A percentile compares a stretch with the other conserved stretches of the same genome.
Evolutionary conservation across 192 early-diverging fungal genomes (phyloP).

Genomic region (Chytriomyces sp.): DNA sequence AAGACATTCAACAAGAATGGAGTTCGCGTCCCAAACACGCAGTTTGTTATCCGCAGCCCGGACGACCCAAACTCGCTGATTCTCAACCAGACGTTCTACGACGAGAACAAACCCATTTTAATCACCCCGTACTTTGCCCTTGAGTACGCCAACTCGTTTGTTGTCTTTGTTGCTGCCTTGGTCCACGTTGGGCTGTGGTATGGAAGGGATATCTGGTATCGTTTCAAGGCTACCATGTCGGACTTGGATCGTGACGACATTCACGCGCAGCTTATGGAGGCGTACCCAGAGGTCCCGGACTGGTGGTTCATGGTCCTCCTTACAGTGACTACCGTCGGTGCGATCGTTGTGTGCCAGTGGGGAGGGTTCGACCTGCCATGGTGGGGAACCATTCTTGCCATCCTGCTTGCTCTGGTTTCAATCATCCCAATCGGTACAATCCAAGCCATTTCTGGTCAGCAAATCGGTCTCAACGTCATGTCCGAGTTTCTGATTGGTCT

Average conservation of each 20-base stretch:
- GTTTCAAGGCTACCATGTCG: constrained; percentile 12
- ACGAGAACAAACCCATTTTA: constrained; percentile 36
- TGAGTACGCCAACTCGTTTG: constrained; percentile 19
- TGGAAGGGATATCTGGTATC: constrained; percentile 24
- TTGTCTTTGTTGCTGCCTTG: constrained; percentile 27
- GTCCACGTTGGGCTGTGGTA: constrained; percentile 35
- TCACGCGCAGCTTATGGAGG: constrained; percentile 70
- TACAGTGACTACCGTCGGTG: constrained; percentile 25
- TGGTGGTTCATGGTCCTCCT: constrained; percentile 64
- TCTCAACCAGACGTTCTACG: constrained; percentile 34
- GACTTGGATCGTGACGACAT: constrained; percentile 50
- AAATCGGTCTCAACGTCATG: no score
- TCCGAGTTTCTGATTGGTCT: constrained; percentile 87
- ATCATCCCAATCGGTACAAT: constrained; percentile 74
- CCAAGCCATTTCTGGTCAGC: constrained; percentile 77
- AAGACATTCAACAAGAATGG: constrained; percentile 15
- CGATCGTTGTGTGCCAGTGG: constrained; percentile 25
- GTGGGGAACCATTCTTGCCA: constrained; percentile 63
- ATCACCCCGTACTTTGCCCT: constrained; percentile 29
- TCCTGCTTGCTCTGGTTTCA: constrained; percentile 30
- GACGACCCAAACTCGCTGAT: not conserved
- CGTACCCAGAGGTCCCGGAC: constrained; percentile 70
- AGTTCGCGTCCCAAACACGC: not conserved
- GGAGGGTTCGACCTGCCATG: constrained; percentile 70
- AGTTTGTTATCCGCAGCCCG: not conserved